A percentile compares a stretch with the other conserved stretches of the same genome.
phyloP scores from a whole-genome alignment of 2,329 filamentous ascomycete genomes.

The Xylaria sp. region DNA sequence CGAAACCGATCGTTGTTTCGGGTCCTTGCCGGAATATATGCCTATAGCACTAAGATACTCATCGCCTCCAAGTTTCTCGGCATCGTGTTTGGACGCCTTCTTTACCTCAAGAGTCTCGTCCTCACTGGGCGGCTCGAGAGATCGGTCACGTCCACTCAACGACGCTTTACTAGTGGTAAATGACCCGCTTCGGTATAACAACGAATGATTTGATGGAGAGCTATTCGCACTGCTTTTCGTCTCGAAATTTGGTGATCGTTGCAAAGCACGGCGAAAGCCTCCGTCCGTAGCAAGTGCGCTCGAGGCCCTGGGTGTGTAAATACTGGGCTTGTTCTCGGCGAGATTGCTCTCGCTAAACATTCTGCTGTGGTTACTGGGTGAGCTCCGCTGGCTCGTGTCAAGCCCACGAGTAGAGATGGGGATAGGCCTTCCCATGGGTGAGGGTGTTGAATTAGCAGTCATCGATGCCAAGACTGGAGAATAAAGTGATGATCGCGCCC shows the following conservation, averaged over 20 bases:
- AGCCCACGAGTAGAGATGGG: constrained; percentile 34
- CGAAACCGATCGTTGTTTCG: constrained; percentile 60
- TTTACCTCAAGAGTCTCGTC: constrained; percentile 38
- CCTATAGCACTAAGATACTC: constrained; percentile 43
- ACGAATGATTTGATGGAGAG: constrained; percentile 15
- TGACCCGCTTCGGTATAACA: constrained; percentile 19
- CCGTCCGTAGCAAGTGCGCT: constrained; percentile 59
- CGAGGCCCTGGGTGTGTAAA: constrained; percentile 52
- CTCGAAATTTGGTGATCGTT: constrained; percentile 41
- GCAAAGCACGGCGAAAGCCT: constrained; percentile 49
- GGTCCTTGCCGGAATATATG: constrained; percentile 39
- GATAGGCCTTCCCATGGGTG: constrained; percentile 42
- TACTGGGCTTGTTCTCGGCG: constrained; percentile 37
- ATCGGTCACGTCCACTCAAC: constrained; percentile 38
- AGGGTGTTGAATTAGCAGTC: constrained; percentile 48
- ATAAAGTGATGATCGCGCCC: constrained; percentile 65
- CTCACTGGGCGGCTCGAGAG: constrained; percentile 51
- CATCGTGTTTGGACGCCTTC: constrained; percentile 22
- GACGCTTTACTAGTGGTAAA: constrained; percentile 34
- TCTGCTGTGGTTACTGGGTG: constrained; percentile 48
- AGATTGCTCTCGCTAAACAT: constrained; percentile 58
- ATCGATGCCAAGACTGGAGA: constrained; percentile 36
- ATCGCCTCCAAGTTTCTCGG: constrained; percentile 33
- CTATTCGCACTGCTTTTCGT: constrained; percentile 33
- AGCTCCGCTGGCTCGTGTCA: constrained; percentile 23